Conservation (phyloP, 805 yeast genomes). For the Yamadazyma akitaensis region DNA sequence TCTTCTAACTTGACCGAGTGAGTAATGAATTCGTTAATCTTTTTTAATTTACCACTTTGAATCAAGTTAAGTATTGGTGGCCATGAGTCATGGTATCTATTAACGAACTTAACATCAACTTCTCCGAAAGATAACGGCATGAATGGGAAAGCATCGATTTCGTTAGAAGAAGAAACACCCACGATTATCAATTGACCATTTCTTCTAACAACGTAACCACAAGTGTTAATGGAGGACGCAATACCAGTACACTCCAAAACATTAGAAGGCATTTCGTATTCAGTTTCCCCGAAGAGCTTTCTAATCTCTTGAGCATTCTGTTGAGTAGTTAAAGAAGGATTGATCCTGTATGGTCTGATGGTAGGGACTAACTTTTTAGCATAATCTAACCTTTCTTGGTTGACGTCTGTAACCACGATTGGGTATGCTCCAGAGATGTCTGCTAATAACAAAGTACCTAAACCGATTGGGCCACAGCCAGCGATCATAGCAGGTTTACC, state of each 20-base stretch:
- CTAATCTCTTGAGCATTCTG: constrained; percentile 17
- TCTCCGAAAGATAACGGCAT: constrained; percentile 21
- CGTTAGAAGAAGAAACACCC: constrained; percentile 19
- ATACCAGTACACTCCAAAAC: constrained; percentile 24
- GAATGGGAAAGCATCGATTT: constrained; percentile 21
- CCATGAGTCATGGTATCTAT: constrained; percentile 18
- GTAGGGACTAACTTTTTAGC: constrained; percentile 17
- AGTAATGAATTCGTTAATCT: constrained; percentile 17
- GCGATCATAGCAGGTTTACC: constrained; percentile 21
- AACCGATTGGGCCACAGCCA: constrained; percentile 30
- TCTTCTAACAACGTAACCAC: constrained; percentile 19
- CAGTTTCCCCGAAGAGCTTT: constrained; percentile 27
- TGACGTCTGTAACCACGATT: constrained; percentile 22
- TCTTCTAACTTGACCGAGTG: constrained; percentile 20
- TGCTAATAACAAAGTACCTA: constrained; percentile 21
- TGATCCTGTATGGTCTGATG: constrained; percentile 11
- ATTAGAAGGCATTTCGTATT: constrained; percentile 21
- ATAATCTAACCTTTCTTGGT: constrained; percentile 20
- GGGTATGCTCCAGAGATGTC: constrained; percentile 22
- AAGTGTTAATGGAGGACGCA: constrained; percentile 18
- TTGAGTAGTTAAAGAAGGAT: constrained; percentile 9
- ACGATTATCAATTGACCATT: constrained; percentile 18
- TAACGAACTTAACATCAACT: constrained; percentile 17
- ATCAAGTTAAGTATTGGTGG: constrained; percentile 16
- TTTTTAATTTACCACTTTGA: constrained; percentile 15